Percentiles rank a stretch among this genome's conserved stretches.
phyloP scores from a whole-genome alignment of 345 rosid species.

The Mallotus nudiflorus region DNA sequence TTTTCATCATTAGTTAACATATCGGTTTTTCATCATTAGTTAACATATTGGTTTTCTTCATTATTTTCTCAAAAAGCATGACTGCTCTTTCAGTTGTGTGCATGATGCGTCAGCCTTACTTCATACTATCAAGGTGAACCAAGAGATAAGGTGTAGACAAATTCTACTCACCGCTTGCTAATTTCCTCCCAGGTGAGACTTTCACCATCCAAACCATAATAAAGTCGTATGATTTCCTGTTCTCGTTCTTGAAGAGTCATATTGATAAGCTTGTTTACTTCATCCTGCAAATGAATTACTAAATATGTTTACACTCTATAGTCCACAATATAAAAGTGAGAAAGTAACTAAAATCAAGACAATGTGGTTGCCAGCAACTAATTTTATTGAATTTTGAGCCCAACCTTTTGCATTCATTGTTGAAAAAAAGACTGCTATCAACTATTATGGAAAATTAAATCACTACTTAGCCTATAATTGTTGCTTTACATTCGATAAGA shows the following conservation, averaged over 20 bases:
- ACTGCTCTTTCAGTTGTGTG: not conserved
- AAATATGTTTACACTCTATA: not conserved
- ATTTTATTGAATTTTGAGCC: too few relatives aligned
- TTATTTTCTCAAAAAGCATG: too few relatives aligned
- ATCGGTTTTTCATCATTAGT: too few relatives aligned
- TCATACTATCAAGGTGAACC: not conserved
- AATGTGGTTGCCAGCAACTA: too few relatives aligned
- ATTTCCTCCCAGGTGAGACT: conserved; percentile 98
- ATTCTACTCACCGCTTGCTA: conserved; percentile 72
- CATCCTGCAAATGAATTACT: conserved; percentile 54
- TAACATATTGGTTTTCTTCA: too few relatives aligned
- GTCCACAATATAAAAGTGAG: not conserved
- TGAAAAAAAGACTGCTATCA: too few relatives aligned
- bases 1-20: too few relatives aligned
- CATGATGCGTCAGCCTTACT: not conserved
- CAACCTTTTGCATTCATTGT: too few relatives aligned
- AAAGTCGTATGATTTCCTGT: conserved; percentile 77
- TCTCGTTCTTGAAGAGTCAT: conserved; percentile 67
- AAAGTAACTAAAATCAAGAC: too few relatives aligned
- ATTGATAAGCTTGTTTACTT: conserved; percentile 70
- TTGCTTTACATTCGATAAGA: not conserved
- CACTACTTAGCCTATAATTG: too few relatives aligned
- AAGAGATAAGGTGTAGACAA: not conserved
- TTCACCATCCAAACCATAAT: conserved; percentile 75
- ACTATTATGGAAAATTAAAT: too few relatives aligned